Evolutionary conservation across 2,329 filamentous ascomycete genomes (phyloP), one percentile per base, ranked within the genome.

Genomic region (Neurospora crassa): DNA sequence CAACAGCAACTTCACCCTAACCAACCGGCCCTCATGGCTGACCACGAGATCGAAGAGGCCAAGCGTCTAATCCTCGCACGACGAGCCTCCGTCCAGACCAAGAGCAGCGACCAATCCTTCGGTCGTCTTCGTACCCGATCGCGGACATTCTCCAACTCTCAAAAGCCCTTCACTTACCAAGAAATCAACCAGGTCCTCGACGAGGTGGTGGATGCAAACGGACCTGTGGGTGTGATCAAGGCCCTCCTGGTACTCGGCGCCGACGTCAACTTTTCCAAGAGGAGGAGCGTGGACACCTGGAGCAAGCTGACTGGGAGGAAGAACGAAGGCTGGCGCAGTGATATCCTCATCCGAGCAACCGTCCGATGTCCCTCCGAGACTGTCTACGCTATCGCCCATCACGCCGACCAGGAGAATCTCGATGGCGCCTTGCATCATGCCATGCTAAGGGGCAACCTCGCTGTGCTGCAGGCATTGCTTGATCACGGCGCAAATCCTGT

Each of bases 351-450:
- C 40, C 73, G 73, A 12, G 77, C 76, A 18, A 74, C 74, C 12
- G 71, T 73, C 20, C 72, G 72, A 16, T 77, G 74, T 40, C 74
- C 73, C 11, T 70, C 76, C 41, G 74, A 76, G 24, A 75, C 74
- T 5, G 76, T 78, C 40, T 70, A 74, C 18, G 69, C 70, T 0
- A 71, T 78, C 16, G 76, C 76, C 18, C 71, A 71, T 40, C 72
- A 72, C n/a, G 76, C 77, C 69, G 77, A 78, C 73, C 76, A 78
- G 42, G 72, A 73, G 34, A 77, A 76, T 45, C 74, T 78, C 37
- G 76, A 78, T 69, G 70, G 73, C 37, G 77, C 74, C 3, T 73
- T 78, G 18, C 77, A 74, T 42, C 71, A 76, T 24, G 77, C 76
- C 7, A 75, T 78, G 14, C 70, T 71, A 24, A 68, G 76, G 40